Base-by-base conservation (phyloP, 1,284 basidiomycete species). In the Athelia psychrophila region DNA sequence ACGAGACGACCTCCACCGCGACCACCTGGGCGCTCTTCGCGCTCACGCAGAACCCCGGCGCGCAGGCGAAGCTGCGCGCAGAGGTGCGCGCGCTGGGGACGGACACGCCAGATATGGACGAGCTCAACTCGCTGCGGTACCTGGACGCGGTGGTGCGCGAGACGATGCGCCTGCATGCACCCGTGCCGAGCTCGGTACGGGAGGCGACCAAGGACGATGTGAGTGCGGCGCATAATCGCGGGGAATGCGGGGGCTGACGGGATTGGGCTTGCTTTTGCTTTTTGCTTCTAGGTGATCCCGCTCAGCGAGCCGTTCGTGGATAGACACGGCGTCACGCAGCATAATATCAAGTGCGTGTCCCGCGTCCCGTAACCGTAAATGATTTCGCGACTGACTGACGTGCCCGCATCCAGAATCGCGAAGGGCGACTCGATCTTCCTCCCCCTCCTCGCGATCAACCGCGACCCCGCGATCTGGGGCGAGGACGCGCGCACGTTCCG, bases 81-180 rank as follows among this genome's bases (percentile, higher is more conserved):
- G 93, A 96, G 63, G 70, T 90, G 0, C 58, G 74, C 12, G 61
- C 68, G 0, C 60, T 83, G 8, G 62, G 68, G 1, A 76, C 73
- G 0, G 80, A 84, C n/a, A 73, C 63, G 5, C 80, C 80, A 1
- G 75, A 78, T 0, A 82, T 84, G 79, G 84, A 86, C 15, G 75
- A 84, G 47, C 71, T 87, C 18, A 77, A 78, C 52, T 64, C 72
- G 1, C 69, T 87, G 10, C 76, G 78, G 2, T 86, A 85, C 58
- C 80, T 87, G 16, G 84, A 87, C 55, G 67, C 71, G 19, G 83
- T 91, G 13, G 73, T 89, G 3, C 79, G 84, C 24, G 92, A 95
- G 67, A 74, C 77, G 0, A 69, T 94, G 27, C 78, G 91, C 12
- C 58, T 91, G 9, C 74, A 86, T 57, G 59, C 83, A 0, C 88